Evolutionary conservation across 2,329 filamentous ascomycete species (phyloP), one percentile per base, ranked within the genome.

Genomic region (Colletotrichum horii): DNA sequence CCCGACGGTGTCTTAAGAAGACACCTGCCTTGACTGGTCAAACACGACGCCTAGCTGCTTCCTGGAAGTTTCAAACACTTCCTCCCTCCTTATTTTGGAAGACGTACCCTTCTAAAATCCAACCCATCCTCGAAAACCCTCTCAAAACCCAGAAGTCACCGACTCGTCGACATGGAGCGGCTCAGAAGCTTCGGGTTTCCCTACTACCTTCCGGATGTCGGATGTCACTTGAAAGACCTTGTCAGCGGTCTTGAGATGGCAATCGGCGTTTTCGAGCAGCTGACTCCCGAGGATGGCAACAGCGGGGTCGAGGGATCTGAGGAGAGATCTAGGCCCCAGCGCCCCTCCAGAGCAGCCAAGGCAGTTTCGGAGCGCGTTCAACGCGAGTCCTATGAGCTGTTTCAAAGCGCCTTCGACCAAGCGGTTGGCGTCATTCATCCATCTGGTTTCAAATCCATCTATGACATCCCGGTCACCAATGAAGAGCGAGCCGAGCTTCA

Each of bases 361-460:
- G 74, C 52, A 4, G 36, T 66, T 12, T 14, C 38, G 14, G 55
- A 61, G 16, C 71, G 58, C 22, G 26, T 68, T n/a, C 65, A 56
- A 12, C 75, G 72, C 9, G 26, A 65, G 19, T 38, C 15, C 28
- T 64, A 12, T 19, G 77, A 77, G 30, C 62, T 78, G 22, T 79
- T 80, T 24, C 78, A 77, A 34, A 60, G 70, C 3, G 77, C 76
- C 5, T 81, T 79, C 60, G 79, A 78, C 65, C 52, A 78, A 26
- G 73, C 76, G 62, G 65, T 78, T 9, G 77, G 76, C 38, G 36
- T 77, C 11, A 28, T 52, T 36, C 22, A 64, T 14, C 65, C 26
- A 14, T 76, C 76, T 26, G 76, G 73, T 19, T 76, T 52, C 64
- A 43, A 71, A 28, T 71, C 77, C n/a, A 76, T 78, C 56, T 52